phyloP scores from a whole-genome alignment of 768 basidiomycete genomes.

The Mrakia blollopis region DNA sequence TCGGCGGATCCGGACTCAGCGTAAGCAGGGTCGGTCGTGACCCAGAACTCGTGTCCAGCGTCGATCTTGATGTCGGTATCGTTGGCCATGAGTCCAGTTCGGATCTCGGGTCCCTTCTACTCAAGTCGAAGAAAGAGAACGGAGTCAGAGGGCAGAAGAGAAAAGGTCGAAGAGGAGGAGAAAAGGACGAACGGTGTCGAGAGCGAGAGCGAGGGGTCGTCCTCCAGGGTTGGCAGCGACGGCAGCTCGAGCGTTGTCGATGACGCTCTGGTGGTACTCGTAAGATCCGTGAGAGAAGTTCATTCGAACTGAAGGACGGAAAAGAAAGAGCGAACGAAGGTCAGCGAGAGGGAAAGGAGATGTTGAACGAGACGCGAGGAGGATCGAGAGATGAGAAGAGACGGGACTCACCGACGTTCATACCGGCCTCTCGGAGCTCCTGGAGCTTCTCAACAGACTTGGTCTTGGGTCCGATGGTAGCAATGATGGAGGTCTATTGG shows the following conservation, averaged over 20 bases:
- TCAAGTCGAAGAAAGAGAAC: neutral
- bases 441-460: slow-evolving; percentile 83
- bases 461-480: slow-evolving; percentile 98
- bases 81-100: slow-evolving; percentile 87
- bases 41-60: slow-evolving; percentile 88
- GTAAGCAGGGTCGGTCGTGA: slow-evolving; percentile 79
- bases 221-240: slow-evolving; percentile 67
- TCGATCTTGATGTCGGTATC: slow-evolving; percentile 77
- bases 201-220: slow-evolving; percentile 92
- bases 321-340: neutral
- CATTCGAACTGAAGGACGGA: slow-evolving; percentile 77
- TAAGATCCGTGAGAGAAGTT: slow-evolving; percentile 99
- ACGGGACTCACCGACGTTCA: slow-evolving; percentile 74
- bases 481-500: slow-evolving; percentile 86
- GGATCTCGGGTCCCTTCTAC: slow-evolving; percentile 94
- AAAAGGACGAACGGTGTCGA: slow-evolving; percentile 60
- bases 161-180: neutral
- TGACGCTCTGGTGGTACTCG: slow-evolving; percentile 97
- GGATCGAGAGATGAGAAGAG: neutral
- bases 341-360: neutral
- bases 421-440: slow-evolving; percentile 80
- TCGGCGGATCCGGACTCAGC: slow-evolving; percentile 74
- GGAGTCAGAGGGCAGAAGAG: neutral
- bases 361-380: neutral
- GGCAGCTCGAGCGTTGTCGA: slow-evolving; percentile 91